These are phyloP conservation scores for Kappamyces sp. DNA, from an alignment of 192 early-diverging fungal species.

Conservation along the genomic window DNA sequence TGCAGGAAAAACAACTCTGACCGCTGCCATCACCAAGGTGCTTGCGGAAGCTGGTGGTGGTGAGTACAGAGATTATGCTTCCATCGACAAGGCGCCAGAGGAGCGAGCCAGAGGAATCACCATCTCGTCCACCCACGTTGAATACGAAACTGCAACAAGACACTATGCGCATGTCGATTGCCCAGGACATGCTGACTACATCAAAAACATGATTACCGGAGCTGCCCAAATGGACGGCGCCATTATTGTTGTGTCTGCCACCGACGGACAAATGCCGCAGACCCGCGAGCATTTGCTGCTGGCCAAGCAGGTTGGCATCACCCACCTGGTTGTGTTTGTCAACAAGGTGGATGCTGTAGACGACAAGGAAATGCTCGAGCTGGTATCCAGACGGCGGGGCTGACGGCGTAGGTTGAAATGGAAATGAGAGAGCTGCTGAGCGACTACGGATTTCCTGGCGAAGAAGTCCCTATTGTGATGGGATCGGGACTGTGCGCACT, in stretches of 20 bases:
- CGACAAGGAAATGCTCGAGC: conserved; percentile 95
- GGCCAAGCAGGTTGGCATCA: conserved; percentile 91
- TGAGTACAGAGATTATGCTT: conserved; percentile 90
- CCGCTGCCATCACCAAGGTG: conserved; percentile 97
- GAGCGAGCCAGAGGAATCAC: conserved; percentile 98
- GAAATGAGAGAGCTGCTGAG: conserved; percentile 93
- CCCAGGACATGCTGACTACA: conserved; percentile 99
- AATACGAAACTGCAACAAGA: conserved; percentile 84
- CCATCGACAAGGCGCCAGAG: conserved; percentile 98
- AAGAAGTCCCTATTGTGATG: conserved; percentile 82
- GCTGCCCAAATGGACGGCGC: conserved; percentile 96
- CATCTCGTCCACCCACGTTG: conserved; percentile 93
- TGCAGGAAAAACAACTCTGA: conserved; percentile 84
- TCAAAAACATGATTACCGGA: conserved; percentile 99
- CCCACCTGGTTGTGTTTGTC: conserved; percentile 90
- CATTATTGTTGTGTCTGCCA: conserved; percentile 97
- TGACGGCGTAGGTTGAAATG: conserved; percentile 68
- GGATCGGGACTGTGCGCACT: conserved; percentile 95
- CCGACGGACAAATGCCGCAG: conserved; percentile 98
- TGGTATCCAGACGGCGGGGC: conserved; percentile 26
- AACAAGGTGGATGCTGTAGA: conserved; percentile 99
- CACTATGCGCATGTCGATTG: conserved; percentile 98
- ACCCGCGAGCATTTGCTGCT: conserved; percentile 97
- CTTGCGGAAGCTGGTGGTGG: conserved; percentile 73
- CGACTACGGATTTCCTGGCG: conserved; percentile 91